phyloP scores from a whole-genome alignment of 2,329 filamentous ascomycete genomes.

The Seiridium unicorne region DNA sequence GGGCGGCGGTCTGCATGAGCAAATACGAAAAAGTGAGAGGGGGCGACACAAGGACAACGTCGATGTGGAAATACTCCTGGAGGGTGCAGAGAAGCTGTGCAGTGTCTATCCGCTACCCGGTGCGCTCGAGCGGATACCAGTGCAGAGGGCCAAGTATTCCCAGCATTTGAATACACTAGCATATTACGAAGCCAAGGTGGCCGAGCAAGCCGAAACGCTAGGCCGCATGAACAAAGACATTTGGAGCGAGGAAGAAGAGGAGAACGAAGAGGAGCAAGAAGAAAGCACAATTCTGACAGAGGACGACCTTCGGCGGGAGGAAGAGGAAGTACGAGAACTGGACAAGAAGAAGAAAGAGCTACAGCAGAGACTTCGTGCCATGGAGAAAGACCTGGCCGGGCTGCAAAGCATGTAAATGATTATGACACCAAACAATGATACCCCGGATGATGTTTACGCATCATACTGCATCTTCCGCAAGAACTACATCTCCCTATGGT shows the following conservation, averaged over 20 bases:
- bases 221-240: conserved; percentile 69
- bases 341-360: conserved; percentile 56
- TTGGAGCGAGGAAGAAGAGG: conserved; percentile 54
- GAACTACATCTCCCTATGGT: too few relatives aligned
- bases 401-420: conserved; percentile 22
- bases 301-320: conserved; percentile 67
- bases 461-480: too few relatives aligned
- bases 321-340: conserved; percentile 61
- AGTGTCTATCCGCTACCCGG: conserved; percentile 83
- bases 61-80: conserved; percentile 81
- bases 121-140: conserved; percentile 71
- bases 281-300: conserved; percentile 56
- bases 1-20: conserved; percentile 81
- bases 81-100: conserved; percentile 87
- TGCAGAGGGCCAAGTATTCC: conserved; percentile 68
- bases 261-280: conserved; percentile 30
- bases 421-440: neutral
- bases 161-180: conserved; percentile 71
- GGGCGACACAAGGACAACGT: conserved; percentile 64
- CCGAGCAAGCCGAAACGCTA: conserved; percentile 72
- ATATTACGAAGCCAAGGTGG: conserved; percentile 78
- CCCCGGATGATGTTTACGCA: too few relatives aligned
- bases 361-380: conserved; percentile 48
- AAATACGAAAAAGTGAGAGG: conserved; percentile 62
- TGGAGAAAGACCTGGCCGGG: conserved; percentile 56